phyloP scores from a whole-genome alignment of 1,139 yeast genomes.

The Debaryomyces subglobosus region DNA sequence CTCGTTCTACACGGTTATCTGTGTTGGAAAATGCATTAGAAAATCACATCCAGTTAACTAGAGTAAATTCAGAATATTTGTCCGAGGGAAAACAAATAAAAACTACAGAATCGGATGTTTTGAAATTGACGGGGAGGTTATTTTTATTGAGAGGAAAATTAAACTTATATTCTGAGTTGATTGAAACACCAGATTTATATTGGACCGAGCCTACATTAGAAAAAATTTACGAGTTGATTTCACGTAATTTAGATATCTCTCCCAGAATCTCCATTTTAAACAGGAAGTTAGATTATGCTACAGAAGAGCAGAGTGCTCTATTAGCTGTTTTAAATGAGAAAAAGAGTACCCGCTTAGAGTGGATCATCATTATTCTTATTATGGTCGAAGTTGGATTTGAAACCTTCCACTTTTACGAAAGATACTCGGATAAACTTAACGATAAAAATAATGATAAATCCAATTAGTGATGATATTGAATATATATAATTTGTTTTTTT shows the following conservation, averaged over 20 bases:
- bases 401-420: conserved; percentile 52
- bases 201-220: conserved; percentile 92
- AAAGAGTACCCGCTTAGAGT: conserved; percentile 76
- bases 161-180: conserved; percentile 83
- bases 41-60: conserved; percentile 61
- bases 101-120: conserved; percentile 62
- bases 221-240: conserved; percentile 67
- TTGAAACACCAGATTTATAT: conserved; percentile 89
- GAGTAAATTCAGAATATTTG: conserved; percentile 63
- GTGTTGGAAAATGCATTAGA: conserved; percentile 76
- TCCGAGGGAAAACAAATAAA: conserved; percentile 64
- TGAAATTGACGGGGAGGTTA: conserved; percentile 72
- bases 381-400: conserved; percentile 86
- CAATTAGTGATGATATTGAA: neutral
- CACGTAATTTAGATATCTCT: conserved; percentile 70
- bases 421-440: conserved; percentile 14
- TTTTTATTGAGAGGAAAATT: conserved; percentile 77
- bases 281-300: conserved; percentile 84
- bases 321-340: conserved; percentile 75
- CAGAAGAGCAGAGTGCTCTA: conserved; percentile 83
- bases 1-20: conserved; percentile 83
- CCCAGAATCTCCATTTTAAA: conserved; percentile 80
- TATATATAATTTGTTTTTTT: neutral
- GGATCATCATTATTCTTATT: conserved; percentile 83
- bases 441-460: neutral